Evolutionary conservation across 2,329 filamentous ascomycete genomes (phyloP).

Genomic region (Exophiala alcalophila): DNA sequence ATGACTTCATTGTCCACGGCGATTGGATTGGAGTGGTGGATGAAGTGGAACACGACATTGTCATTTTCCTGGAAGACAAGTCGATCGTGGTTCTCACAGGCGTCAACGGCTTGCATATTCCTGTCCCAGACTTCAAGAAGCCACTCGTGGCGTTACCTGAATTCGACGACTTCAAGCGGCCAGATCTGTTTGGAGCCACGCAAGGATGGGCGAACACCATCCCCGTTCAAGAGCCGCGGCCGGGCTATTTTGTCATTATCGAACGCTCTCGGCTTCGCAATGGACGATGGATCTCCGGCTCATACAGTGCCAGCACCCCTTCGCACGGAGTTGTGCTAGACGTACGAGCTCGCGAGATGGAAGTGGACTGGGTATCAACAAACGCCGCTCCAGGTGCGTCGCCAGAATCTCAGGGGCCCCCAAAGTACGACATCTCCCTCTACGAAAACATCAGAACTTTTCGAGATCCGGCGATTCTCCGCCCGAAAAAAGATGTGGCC

Average conservation of each 20-base stretch:
- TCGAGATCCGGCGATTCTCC: conserved; percentile 27
- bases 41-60: conserved; percentile 49
- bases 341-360: conserved; percentile 45
- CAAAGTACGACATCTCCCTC: conserved; percentile 24
- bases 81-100: conserved; percentile 54
- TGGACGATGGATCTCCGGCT: conserved; percentile 53
- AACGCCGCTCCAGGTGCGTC: conserved; percentile 30
- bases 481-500: conserved; percentile 10
- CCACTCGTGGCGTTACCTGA: conserved; percentile 30
- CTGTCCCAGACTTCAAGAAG: conserved; percentile 32
- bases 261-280: conserved; percentile 52
- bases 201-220: conserved; percentile 23
- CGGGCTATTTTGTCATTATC: conserved; percentile 49
- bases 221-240: conserved; percentile 22
- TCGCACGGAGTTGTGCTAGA: conserved; percentile 53
- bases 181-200: conserved; percentile 13
- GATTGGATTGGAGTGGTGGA: conserved; percentile 57
- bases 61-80: conserved; percentile 52
- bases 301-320: conserved; percentile 48
- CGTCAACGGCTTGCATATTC: conserved; percentile 43
- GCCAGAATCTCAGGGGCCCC: neutral
- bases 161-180: conserved; percentile 15
- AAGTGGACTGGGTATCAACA: conserved; percentile 54
- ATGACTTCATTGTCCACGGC: conserved; percentile 53
- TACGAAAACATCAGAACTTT: conserved; percentile 29